Base-by-base conservation (phyloP, 1,139 yeast species). In the Kodamaea derodonti region DNA sequence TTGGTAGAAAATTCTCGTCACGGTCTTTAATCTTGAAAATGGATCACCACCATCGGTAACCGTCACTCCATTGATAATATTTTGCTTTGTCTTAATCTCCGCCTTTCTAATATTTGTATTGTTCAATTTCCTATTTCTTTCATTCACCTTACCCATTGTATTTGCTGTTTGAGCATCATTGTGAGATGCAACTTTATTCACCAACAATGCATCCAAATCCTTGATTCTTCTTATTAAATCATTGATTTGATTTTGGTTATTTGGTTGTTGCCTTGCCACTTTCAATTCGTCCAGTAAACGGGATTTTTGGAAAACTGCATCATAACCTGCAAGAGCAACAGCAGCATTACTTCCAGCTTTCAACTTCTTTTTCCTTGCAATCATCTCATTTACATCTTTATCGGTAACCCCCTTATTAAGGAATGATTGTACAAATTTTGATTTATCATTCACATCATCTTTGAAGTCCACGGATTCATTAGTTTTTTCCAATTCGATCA, bases 21-120 rank as follows among this genome's bases (percentile, higher is more conserved):
- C 81, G 0, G 97, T 90, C 56, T 87, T 83, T 52, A 92, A 73
- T 56, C 97, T 76, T 43, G 87, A 80, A 59, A 92, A 92, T 23
- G 98, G 97, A 63, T 92, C 95, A 7, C 83, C 78, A 32, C 71
- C 80, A 35, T 73, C 69, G 29, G 52, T 54, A 15, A 53, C 54
- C 11, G 53, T 42, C 22, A 67, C 70, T 1, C 70, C 64, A 39
- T 71, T 60, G 24, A 30, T 27, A 23, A 33, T 23, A 20, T 25
- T 20, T 14, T 37, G 35, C 49, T 81, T 76, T 29, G 81, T 76
- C 48, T 69, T 71, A 34, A 80, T 62, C 55, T 90, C 97, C 1
- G 95, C 96, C 49, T 76, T 75, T 49, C 95, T 78, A 43, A 88
- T 79, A 36, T 78, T 79, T 32, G 79, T 79, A 54, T 79, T 80